Evolutionary conservation across 305 asterid genomes (phyloP).

Genomic region (Solanum hybrid): DNA sequence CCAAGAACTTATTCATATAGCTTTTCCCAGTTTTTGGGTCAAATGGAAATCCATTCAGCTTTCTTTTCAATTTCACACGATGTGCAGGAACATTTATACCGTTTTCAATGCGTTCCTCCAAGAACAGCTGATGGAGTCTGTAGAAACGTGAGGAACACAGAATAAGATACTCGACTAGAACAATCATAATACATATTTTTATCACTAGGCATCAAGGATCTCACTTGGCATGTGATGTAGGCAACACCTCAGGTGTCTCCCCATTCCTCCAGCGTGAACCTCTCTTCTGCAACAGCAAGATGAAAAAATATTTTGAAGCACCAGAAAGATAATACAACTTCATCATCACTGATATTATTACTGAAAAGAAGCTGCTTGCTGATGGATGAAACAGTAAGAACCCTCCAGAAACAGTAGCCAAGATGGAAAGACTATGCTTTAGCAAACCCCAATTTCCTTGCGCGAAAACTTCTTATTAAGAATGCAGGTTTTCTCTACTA

Average conservation of each 20-base stretch:
- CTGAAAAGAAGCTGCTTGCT: not conserved
- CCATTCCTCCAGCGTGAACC: slow-evolving; percentile 72
- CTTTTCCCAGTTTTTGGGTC: slow-evolving; percentile 60
- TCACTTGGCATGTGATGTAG: slow-evolving; percentile 80
- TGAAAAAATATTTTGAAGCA: not conserved
- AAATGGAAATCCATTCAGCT: slow-evolving; percentile 82
- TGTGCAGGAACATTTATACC: slow-evolving; percentile 41
- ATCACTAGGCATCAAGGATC: slow-evolving; percentile 12
- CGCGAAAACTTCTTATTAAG: not conserved
- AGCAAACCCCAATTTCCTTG: not conserved
- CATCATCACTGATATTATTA: not conserved
- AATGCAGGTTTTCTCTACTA: not conserved
- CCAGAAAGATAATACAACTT: not conserved
- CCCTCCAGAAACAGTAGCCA: not conserved
- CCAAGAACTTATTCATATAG: slow-evolving; percentile 75
- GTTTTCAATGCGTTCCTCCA: slow-evolving; percentile 74
- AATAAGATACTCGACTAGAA: slow-evolving; percentile 7
- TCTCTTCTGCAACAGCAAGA: slow-evolving; percentile 54
- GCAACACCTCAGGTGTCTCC: slow-evolving; percentile 55
- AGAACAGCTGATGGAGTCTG: slow-evolving; percentile 88
- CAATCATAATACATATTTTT: not conserved
- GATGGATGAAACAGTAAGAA: not conserved
- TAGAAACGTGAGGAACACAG: slow-evolving; percentile 3
- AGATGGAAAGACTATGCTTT: not conserved
- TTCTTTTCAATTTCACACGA: slow-evolving; percentile 64